phyloP scores from a whole-genome alignment of 805 yeast genomes.

The Metschnikowia rubicola region DNA sequence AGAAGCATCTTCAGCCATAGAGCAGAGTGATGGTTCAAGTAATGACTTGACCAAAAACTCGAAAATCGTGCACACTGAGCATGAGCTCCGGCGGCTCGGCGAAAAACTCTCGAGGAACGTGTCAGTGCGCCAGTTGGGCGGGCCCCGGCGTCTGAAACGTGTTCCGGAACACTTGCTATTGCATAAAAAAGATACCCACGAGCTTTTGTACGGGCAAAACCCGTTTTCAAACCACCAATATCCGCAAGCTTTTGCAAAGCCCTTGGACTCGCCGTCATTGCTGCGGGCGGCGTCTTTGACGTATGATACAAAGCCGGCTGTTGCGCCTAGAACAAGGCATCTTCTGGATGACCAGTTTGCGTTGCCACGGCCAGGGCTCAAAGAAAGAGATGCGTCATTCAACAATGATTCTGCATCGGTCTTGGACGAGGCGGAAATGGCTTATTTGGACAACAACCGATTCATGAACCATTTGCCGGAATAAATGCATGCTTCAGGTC shows the following conservation, averaged over 20 bases:
- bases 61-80: slow-evolving; percentile 9
- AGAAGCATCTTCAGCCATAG: neutral
- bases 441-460: slow-evolving; percentile 11
- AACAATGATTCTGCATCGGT: slow-evolving; percentile 6
- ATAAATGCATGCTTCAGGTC: no score
- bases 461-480: slow-evolving; percentile 9
- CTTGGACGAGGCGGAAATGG: slow-evolving; percentile 14
- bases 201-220: slow-evolving; percentile 21
- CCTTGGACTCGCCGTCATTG: slow-evolving; percentile 1
- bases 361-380: neutral
- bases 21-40: neutral
- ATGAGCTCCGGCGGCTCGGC: slow-evolving; percentile 34
- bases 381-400: neutral
- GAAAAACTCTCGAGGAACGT: slow-evolving; percentile 32
- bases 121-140: slow-evolving; percentile 25
- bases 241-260: slow-evolving; percentile 13
- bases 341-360: slow-evolving; percentile 3
- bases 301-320: neutral
- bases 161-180: slow-evolving; percentile 8
- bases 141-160: slow-evolving; percentile 1
- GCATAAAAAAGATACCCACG: slow-evolving; percentile 21
- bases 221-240: slow-evolving; percentile 16
- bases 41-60: neutral
- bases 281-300: slow-evolving; percentile 11
- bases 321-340: slow-evolving; percentile 6